phyloP scores from a whole-genome alignment of 2,329 filamentous ascomycete genomes.

The Triangularia setosa region DNA sequence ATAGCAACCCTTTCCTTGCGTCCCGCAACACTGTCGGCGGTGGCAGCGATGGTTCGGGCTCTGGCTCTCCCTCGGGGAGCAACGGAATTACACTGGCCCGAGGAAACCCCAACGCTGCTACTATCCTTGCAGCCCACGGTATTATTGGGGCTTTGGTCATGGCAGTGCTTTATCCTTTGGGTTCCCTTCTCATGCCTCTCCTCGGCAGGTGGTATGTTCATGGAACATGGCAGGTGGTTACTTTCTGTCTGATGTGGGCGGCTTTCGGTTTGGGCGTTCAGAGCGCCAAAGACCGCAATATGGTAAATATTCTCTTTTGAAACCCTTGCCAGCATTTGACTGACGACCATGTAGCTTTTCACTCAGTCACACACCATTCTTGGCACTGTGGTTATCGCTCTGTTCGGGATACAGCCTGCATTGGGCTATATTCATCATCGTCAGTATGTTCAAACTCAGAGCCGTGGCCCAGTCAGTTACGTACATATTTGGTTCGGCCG shows the following conservation, averaged over 20 bases:
- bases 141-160: slow-evolving; percentile 60
- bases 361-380: slow-evolving; percentile 51
- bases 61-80: slow-evolving; percentile 7
- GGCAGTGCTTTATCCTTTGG: slow-evolving; percentile 56
- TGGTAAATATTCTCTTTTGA: slow-evolving; percentile 34
- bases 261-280: slow-evolving; percentile 57
- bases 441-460: slow-evolving; percentile 45
- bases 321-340: slow-evolving; percentile 24
- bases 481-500: slow-evolving; percentile 62
- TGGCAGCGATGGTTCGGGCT: slow-evolving; percentile 12
- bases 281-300: slow-evolving; percentile 37
- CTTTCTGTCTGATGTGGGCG: slow-evolving; percentile 55
- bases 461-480: slow-evolving; percentile 50
- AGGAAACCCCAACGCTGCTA: neutral
- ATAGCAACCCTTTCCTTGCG: slow-evolving; percentile 50
- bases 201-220: slow-evolving; percentile 57
- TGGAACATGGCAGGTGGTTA: slow-evolving; percentile 50
- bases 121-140: slow-evolving; percentile 46
- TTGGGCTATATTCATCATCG: slow-evolving; percentile 56
- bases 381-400: slow-evolving; percentile 50
- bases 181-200: slow-evolving; percentile 57
- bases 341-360: slow-evolving; percentile 37
- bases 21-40: slow-evolving; percentile 13
- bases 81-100: slow-evolving; percentile 19
- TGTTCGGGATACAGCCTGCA: slow-evolving; percentile 55